Evolutionary conservation across 2,329 filamentous ascomycete genomes (phyloP).

Genomic region (Cladosporium sphaerospermum): DNA sequence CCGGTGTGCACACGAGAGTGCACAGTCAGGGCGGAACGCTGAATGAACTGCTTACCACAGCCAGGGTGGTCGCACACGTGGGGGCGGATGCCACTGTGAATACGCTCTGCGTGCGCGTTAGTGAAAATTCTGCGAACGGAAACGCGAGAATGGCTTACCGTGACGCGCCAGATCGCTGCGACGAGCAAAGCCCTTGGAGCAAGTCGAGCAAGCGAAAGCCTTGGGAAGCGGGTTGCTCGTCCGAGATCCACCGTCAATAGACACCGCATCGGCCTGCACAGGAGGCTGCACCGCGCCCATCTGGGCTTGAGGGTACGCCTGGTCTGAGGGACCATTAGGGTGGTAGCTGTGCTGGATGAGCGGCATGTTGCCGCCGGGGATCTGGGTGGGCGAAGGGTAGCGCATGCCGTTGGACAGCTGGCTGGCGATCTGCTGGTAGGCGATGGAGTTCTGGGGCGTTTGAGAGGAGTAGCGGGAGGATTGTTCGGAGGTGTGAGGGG

Average conservation of each 20-base stretch:
- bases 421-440: conserved; percentile 42
- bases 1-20: conserved; percentile 94
- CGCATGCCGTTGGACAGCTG: conserved; percentile 47
- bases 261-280: conserved; percentile 31
- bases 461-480: conserved; percentile 53
- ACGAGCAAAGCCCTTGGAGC: conserved; percentile 84
- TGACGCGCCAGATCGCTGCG: conserved; percentile 91
- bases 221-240: conserved; percentile 52
- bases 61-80: conserved; percentile 85
- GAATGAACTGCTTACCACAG: conserved; percentile 95
- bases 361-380: conserved; percentile 35
- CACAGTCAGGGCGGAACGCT: conserved; percentile 89
- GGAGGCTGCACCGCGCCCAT: conserved; percentile 28
- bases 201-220: conserved; percentile 83
- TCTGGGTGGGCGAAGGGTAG: conserved; percentile 49
- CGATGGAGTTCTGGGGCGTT: conserved; percentile 45
- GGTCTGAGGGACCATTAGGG: conserved; percentile 42
- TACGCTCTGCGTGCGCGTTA: conserved; percentile 62
- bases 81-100: conserved; percentile 84
- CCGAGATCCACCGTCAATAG: conserved; percentile 28
- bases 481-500: conserved; percentile 50
- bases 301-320: conserved; percentile 36
- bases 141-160: conserved; percentile 55
- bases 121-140: background rate
- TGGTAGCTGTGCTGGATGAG: conserved; percentile 52